Percentiles rank a stretch among this genome's conserved stretches.
Evolutionary conservation across 2,329 filamentous ascomycete genomes (phyloP).

Genomic region (Macrophomina pseudophaseolina): DNA sequence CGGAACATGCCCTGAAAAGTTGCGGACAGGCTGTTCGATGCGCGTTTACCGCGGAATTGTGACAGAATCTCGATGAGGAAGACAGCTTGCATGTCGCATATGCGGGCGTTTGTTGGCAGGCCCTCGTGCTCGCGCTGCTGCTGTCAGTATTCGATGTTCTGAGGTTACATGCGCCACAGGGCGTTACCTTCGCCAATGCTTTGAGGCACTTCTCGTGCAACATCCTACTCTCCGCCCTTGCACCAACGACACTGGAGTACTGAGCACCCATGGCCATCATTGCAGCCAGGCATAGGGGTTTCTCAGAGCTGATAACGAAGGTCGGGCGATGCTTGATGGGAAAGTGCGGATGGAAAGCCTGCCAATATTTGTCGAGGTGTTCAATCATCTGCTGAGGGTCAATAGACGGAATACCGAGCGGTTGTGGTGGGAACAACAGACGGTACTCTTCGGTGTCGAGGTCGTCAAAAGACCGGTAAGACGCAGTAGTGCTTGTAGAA

Average conservation of each 20-base stretch:
- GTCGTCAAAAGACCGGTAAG: constrained; percentile 40
- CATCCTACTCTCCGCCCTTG: constrained; percentile 43
- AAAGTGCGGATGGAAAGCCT: constrained; percentile 50
- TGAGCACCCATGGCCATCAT: constrained; percentile 52
- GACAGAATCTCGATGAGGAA: constrained; percentile 51
- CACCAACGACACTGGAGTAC: constrained; percentile 41
- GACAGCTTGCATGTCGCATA: constrained; percentile 51
- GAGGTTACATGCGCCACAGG: not conserved
- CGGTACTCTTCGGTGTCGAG: constrained; percentile 43
- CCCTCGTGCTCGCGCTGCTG: constrained; percentile 30
- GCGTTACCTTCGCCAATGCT: constrained; percentile 41
- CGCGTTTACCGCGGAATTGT: constrained; percentile 48
- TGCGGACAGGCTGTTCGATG: constrained; percentile 42
- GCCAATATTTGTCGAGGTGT: constrained; percentile 53
- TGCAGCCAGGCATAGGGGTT: constrained; percentile 52
- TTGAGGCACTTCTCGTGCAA: constrained; percentile 51
- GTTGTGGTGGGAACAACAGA: constrained; percentile 42
- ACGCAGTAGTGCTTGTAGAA: constrained; percentile 27
- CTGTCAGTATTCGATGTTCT: constrained; percentile 1
- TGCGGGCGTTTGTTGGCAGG: constrained; percentile 31
- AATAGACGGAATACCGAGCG: constrained; percentile 37
- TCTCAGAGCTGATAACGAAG: constrained; percentile 40
- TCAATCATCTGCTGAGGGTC: constrained; percentile 38
- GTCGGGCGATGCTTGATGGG: constrained; percentile 51
- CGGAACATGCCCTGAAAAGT: constrained; percentile 46